phyloP scores from a whole-genome alignment of 2,329 filamentous ascomycete genomes.

The Aspergillus ochraceus region DNA sequence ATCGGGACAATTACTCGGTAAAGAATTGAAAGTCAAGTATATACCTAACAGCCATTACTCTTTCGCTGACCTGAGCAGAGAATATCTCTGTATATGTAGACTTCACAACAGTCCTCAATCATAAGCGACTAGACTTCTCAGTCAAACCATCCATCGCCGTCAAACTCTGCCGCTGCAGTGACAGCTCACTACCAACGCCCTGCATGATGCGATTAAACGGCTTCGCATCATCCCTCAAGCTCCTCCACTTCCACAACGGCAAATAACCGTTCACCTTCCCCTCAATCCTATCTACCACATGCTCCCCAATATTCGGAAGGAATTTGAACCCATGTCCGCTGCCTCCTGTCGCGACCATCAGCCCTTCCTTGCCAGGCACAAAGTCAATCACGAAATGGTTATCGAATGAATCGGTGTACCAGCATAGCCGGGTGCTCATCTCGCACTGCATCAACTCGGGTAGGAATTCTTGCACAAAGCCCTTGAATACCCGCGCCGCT shows the following conservation, averaged over 20 bases:
- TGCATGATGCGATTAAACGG: too few relatives aligned
- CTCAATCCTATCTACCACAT: conserved; percentile 54
- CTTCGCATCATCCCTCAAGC: conserved; percentile 1
- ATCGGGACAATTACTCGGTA: too few relatives aligned
- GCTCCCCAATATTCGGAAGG: conserved; percentile 57
- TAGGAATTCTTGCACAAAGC: conserved; percentile 43
- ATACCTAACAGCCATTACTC: too few relatives aligned
- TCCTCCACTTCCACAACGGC: conserved; percentile 24
- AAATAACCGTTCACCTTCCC: conserved; percentile 25
- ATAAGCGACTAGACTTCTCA: too few relatives aligned
- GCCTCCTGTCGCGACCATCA: conserved; percentile 63
- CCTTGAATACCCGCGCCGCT: conserved; percentile 26
- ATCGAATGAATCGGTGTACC: conserved; percentile 58
- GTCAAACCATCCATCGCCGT: too few relatives aligned
- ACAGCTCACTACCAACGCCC: too few relatives aligned
- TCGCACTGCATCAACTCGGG: conserved; percentile 43
- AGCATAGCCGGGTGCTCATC: conserved; percentile 51
- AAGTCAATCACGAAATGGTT: conserved; percentile 58
- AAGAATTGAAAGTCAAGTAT: too few relatives aligned
- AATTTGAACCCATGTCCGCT: conserved; percentile 65
- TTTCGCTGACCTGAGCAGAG: too few relatives aligned
- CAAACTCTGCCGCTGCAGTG: too few relatives aligned
- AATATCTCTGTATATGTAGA: too few relatives aligned
- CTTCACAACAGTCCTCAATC: too few relatives aligned
- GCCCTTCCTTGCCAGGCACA: conserved; percentile 50